Percentiles rank a stretch among this genome's conserved stretches.
These are phyloP conservation scores for Quercus wislizeni DNA, from an alignment of 306 rosid genomes.

Conservation along the genomic window DNA sequence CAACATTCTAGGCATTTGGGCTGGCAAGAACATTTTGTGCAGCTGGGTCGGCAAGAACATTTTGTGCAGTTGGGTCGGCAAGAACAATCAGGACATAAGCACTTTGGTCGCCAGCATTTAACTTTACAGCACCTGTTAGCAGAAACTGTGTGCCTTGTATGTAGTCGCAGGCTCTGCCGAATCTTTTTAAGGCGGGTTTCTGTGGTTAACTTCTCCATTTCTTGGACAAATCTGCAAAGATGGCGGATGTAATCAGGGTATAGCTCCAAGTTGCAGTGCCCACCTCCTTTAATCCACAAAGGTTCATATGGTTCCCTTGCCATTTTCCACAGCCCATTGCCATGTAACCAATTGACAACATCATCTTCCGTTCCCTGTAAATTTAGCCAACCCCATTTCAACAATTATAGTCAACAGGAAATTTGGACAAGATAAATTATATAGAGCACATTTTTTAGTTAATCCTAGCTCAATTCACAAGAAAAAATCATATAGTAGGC, in stretches of 20 bases:
- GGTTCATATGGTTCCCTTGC: slow-evolving; percentile 90
- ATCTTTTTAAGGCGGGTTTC: slow-evolving; percentile 66
- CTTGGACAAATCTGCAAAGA: slow-evolving; percentile 73
- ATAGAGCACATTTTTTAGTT: neutral
- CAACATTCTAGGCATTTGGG: slow-evolving; percentile 32
- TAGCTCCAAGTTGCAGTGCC: slow-evolving; percentile 97
- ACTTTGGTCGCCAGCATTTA: slow-evolving; percentile 36
- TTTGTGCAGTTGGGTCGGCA: slow-evolving; percentile 18
- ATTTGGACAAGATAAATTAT: neutral
- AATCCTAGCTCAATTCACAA: neutral
- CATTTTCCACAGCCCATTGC: slow-evolving; percentile 85
- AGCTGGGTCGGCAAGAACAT: slow-evolving; percentile 38
- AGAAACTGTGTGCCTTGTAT: slow-evolving; percentile 21
- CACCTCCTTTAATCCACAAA: slow-evolving; percentile 95
- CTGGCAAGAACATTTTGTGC: slow-evolving; percentile 35
- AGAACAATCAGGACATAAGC: slow-evolving; percentile 33
- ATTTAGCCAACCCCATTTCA: slow-evolving; percentile 25
- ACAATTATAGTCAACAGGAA: neutral
- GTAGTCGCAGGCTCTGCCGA: slow-evolving; percentile 34
- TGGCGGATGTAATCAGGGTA: slow-evolving; percentile 95
- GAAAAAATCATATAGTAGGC: neutral
- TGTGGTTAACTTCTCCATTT: slow-evolving; percentile 86
- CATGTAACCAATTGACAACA: slow-evolving; percentile 90
- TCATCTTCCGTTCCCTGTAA: slow-evolving; percentile 95
- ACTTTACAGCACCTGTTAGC: slow-evolving; percentile 37